Percentiles rank a stretch among this genome's conserved stretches.
Evolutionary conservation across 2,329 filamentous ascomycete species (phyloP).

Genomic region (Aspergillus calidoustus): DNA sequence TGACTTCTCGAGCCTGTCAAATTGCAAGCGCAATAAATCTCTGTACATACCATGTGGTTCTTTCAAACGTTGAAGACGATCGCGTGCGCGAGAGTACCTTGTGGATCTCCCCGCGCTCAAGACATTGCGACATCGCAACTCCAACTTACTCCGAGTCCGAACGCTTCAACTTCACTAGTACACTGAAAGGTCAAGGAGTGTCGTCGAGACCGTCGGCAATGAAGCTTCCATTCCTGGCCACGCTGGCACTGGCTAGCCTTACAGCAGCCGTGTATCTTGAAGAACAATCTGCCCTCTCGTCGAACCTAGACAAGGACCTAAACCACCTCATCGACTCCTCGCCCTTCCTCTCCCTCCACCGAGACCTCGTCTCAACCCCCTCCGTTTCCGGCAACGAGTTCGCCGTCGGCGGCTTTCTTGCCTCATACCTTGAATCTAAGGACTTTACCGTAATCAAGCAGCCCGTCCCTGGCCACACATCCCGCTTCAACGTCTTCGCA

Average conservation of each 20-base stretch:
- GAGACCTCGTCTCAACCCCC: conserved; percentile 72
- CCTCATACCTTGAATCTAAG: conserved; percentile 64
- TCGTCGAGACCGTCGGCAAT: neutral
- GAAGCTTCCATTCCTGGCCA: conserved; percentile 7
- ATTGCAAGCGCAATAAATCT: neutral
- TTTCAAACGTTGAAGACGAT: neutral
- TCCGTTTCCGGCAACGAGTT: conserved; percentile 74
- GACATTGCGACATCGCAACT: neutral
- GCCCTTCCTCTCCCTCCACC: conserved; percentile 72
- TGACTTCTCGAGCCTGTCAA: neutral
- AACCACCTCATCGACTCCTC: conserved; percentile 46
- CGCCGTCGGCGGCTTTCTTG: conserved; percentile 70
- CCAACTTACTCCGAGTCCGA: neutral
- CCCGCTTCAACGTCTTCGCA: conserved; percentile 78
- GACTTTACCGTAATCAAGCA: conserved; percentile 69
- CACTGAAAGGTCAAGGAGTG: neutral
- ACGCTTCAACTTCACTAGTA: neutral
- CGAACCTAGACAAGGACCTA: conserved; percentile 20
- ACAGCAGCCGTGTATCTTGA: neutral
- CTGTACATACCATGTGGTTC: neutral
- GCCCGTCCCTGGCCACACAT: conserved; percentile 33
- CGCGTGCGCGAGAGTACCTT: neutral
- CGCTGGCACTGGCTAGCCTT: conserved; percentile 11
- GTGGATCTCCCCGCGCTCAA: conserved; percentile 4
- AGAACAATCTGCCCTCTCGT: conserved; percentile 1